Evolutionary conservation across 2,329 filamentous ascomycete species (phyloP).

Genomic region (Aspergillus uvarum): DNA sequence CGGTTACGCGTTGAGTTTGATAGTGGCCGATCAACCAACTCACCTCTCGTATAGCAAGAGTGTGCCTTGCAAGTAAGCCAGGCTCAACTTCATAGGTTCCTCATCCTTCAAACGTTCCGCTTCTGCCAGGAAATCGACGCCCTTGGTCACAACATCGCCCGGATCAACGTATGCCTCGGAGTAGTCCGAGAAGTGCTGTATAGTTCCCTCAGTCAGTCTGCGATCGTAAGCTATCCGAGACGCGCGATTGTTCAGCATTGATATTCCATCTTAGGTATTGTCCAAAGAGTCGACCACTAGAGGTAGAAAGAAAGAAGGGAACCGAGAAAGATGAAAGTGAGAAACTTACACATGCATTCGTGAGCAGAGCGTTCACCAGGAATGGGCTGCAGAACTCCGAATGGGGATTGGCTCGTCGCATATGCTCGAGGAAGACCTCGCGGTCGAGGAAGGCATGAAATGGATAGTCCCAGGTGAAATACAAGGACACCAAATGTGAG

Average conservation of each 20-base stretch:
- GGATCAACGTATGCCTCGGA: constrained; percentile 39
- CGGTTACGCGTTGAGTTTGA: not conserved
- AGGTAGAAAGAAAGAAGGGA: no score
- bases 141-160: constrained; percentile 39
- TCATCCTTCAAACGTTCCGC: constrained; percentile 33
- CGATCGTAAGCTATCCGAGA: not conserved
- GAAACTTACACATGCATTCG: constrained; percentile 47
- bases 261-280: not conserved
- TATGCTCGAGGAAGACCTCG: constrained; percentile 67
- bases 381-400: constrained; percentile 79
- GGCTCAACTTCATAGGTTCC: constrained; percentile 24
- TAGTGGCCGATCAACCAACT: not conserved
- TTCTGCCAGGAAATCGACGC: constrained; percentile 37
- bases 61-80: constrained; percentile 36
- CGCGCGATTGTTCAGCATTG: not conserved
- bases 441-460: constrained; percentile 78
- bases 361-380: constrained; percentile 87
- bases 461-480: constrained; percentile 91
- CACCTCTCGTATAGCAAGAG: constrained; percentile 39
- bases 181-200: constrained; percentile 40
- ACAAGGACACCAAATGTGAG: constrained; percentile 82
- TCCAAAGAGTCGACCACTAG: no score
- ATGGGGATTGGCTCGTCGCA: constrained; percentile 38
- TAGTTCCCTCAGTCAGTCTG: not conserved
- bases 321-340: not conserved